These are phyloP conservation scores for Polyplosphaeria fusca DNA, from an alignment of 495 filamentous ascomycete species.

Conservation along the genomic window DNA sequence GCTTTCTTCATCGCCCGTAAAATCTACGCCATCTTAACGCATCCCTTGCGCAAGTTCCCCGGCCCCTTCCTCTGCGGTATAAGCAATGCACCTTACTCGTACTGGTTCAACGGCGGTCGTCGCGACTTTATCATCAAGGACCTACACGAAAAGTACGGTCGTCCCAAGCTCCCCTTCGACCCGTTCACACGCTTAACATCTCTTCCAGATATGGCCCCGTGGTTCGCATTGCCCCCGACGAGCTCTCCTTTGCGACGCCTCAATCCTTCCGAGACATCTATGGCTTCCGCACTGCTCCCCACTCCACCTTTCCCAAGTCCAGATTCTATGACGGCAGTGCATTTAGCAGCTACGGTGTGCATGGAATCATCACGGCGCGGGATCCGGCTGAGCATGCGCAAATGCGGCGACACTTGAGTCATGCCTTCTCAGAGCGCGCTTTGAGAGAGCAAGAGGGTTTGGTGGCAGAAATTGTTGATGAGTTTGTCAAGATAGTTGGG, in stretches of 20 bases:
- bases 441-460: conserved; percentile 1
- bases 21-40: not conserved
- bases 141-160: conserved; percentile 51
- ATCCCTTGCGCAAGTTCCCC: conserved; percentile 6
- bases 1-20: too few species aligned
- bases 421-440: not conserved
- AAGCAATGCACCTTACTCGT: conserved; percentile 3
- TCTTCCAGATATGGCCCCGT: conserved; percentile 49
- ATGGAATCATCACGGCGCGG: not conserved
- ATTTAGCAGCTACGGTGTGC: not conserved
- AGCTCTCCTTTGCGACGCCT: conserved; percentile 58
- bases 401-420: not conserved
- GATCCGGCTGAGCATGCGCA: not conserved
- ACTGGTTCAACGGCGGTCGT: conserved; percentile 11
- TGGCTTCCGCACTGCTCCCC: not conserved
- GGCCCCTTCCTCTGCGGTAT: not conserved
- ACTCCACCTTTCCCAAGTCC: not conserved
- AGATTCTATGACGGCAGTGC: not conserved
- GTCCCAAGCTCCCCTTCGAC: not conserved
- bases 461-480: not conserved
- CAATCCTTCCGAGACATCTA: conserved; percentile 52
- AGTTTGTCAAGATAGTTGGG: not conserved
- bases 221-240: conserved; percentile 61
- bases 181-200: not conserved
- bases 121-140: not conserved